A percentile compares a stretch with the other conserved stretches of the same genome.
These are phyloP conservation scores for Malus hybrid DNA, from an alignment of 331 rosid species.

Conservation along the genomic window DNA sequence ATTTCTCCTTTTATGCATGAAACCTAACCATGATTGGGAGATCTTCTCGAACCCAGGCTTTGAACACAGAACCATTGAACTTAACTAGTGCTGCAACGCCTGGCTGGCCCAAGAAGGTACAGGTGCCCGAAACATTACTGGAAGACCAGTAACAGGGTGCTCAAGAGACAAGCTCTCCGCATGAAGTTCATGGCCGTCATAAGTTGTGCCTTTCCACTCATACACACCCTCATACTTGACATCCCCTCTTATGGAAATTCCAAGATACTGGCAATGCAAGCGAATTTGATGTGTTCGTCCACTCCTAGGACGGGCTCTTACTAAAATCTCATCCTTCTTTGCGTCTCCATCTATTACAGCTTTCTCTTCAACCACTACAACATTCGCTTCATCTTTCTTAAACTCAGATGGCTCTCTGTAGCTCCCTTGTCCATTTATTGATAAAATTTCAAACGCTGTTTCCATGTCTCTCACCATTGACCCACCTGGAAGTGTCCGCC, in stretches of 20 bases:
- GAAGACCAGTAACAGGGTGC: slow-evolving; percentile 71
- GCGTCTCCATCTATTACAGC: slow-evolving; percentile 17
- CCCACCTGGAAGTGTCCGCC: slow-evolving; percentile 69
- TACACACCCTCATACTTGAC: slow-evolving; percentile 81
- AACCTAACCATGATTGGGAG: not conserved
- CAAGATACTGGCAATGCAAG: slow-evolving; percentile 78
- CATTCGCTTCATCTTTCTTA: slow-evolving; percentile 19
- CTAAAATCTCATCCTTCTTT: slow-evolving; percentile 49
- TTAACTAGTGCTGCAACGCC: slow-evolving; percentile 19
- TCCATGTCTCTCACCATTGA: slow-evolving; percentile 77
- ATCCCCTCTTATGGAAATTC: slow-evolving; percentile 79
- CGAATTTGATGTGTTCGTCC: slow-evolving; percentile 98
- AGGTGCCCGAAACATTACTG: slow-evolving; percentile 47
- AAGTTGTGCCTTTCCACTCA: slow-evolving; percentile 54
- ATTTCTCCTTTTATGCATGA: not conserved
- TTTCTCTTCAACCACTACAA: slow-evolving; percentile 44
- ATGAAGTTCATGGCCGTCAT: slow-evolving; percentile 75
- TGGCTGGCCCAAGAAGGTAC: slow-evolving; percentile 62
- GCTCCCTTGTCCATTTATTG: slow-evolving; percentile 43
- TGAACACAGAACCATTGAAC: not conserved
- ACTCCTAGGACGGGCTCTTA: slow-evolving; percentile 71
- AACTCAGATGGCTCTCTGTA: slow-evolving; percentile 32
- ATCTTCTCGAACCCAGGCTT: not conserved
- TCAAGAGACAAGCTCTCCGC: slow-evolving; percentile 68
- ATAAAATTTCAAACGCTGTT: slow-evolving; percentile 61